Evolutionary conservation across 331 rosid genomes (phyloP).

Genomic region (Malus hybrid): DNA sequence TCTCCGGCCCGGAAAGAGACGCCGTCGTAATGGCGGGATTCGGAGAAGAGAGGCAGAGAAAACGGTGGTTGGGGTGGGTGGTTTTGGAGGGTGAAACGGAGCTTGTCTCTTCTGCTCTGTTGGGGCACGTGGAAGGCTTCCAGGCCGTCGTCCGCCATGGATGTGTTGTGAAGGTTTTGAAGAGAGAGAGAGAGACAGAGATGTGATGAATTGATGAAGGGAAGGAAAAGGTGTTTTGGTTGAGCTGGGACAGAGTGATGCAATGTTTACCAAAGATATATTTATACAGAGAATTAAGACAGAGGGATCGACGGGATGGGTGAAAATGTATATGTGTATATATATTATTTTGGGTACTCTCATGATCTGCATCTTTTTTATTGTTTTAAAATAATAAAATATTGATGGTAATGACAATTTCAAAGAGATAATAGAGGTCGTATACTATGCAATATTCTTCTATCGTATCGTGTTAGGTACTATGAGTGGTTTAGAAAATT

Average conservation of each 20-base stretch:
- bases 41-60: slow-evolving; percentile 1
- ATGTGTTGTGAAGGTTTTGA: background rate
- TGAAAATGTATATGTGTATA: background rate
- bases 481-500: no score
- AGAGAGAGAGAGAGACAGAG: background rate
- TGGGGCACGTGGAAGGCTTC: slow-evolving; percentile 1
- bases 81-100: background rate
- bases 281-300: background rate
- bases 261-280: background rate
- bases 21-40: background rate
- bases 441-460: no score
- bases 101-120: background rate
- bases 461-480: no score
- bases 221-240: no score
- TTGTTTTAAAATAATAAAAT: background rate
- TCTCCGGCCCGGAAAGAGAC: background rate
- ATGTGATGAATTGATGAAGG: background rate
- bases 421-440: no score
- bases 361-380: background rate
- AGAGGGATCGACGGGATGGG: background rate
- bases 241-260: background rate
- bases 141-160: slow-evolving; percentile 3
- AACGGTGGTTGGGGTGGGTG: background rate
- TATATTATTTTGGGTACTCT: background rate
- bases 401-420: no score